Evolutionary conservation across 1,284 basidiomycete species (phyloP).

Genomic region (Ganoderma sinense): DNA sequence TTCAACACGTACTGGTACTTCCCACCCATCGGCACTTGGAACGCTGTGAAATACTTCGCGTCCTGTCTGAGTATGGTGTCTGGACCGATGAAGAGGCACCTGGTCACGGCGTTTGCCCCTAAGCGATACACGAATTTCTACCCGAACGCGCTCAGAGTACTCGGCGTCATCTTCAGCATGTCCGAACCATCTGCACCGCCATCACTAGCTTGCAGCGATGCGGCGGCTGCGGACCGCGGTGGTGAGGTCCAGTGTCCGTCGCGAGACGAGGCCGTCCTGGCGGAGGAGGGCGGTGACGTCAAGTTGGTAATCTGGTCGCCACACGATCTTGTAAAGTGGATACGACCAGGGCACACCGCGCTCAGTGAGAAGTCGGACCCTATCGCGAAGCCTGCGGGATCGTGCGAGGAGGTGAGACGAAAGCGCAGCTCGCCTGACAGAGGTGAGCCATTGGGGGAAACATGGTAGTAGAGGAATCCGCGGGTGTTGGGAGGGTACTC

Average conservation of each 20-base stretch:
- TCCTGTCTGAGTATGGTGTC: not conserved
- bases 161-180: no score
- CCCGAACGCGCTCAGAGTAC: not conserved
- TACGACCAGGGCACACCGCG: not conserved
- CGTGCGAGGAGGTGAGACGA: not conserved
- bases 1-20: no score
- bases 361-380: not conserved
- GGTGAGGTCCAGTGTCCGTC: not conserved
- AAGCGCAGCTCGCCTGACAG: not conserved
- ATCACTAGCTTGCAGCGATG: no score
- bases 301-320: no score
- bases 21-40: no score
- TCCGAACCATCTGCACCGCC: no score
- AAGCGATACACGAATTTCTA: not conserved
- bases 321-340: not conserved
- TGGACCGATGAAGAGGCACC: not conserved
- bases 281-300: no score
- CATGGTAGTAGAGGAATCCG: no score
- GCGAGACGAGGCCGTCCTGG: not conserved
- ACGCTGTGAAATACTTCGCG: no score
- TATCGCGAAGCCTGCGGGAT: not conserved
- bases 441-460: no score
- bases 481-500: no score
- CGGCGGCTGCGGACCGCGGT: no score
- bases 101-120: not conserved